These are phyloP conservation scores for Plicaturopsis crispa DNA, from an alignment of 768 basidiomycete genomes.

Conservation along the genomic window DNA sequence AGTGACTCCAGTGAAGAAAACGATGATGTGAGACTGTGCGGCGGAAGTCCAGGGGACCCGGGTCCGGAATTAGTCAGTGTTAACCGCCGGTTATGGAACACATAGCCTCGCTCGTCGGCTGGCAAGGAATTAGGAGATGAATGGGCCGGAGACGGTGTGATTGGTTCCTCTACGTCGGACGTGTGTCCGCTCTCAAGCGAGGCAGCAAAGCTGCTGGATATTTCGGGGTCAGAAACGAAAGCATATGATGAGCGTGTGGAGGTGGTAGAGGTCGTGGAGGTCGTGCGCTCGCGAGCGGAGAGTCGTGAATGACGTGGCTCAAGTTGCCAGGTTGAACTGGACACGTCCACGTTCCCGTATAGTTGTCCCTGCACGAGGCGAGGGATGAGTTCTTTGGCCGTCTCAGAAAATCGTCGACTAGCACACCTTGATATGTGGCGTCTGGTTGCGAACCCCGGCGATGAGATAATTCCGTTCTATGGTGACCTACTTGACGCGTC, in stretches of 20 bases:
- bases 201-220: slow-evolving; percentile 79
- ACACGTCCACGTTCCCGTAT: slow-evolving; percentile 60
- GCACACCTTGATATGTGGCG: slow-evolving; percentile 67
- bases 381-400: background rate
- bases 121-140: slow-evolving; percentile 57
- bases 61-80: slow-evolving; percentile 39
- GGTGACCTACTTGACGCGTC: slow-evolving; percentile 44
- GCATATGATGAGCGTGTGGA: slow-evolving; percentile 81
- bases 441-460: slow-evolving; percentile 64
- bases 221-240: slow-evolving; percentile 76
- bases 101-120: slow-evolving; percentile 37
- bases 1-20: slow-evolving; percentile 74
- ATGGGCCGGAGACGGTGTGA: slow-evolving; percentile 44
- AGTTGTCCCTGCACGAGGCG: slow-evolving; percentile 50
- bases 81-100: slow-evolving; percentile 11
- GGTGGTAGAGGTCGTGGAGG: slow-evolving; percentile 64
- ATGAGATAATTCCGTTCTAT: slow-evolving; percentile 68
- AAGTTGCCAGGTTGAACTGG: slow-evolving; percentile 71
- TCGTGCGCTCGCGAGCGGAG: slow-evolving; percentile 62
- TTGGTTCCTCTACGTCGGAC: slow-evolving; percentile 65
- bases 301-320: slow-evolving; percentile 54
- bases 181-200: slow-evolving; percentile 69
- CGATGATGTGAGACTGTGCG: slow-evolving; percentile 58
- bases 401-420: background rate
- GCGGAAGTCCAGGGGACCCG: slow-evolving; percentile 47